phyloP scores from a whole-genome alignment of 2,329 filamentous ascomycete species.

The Thielaviopsis populi region DNA sequence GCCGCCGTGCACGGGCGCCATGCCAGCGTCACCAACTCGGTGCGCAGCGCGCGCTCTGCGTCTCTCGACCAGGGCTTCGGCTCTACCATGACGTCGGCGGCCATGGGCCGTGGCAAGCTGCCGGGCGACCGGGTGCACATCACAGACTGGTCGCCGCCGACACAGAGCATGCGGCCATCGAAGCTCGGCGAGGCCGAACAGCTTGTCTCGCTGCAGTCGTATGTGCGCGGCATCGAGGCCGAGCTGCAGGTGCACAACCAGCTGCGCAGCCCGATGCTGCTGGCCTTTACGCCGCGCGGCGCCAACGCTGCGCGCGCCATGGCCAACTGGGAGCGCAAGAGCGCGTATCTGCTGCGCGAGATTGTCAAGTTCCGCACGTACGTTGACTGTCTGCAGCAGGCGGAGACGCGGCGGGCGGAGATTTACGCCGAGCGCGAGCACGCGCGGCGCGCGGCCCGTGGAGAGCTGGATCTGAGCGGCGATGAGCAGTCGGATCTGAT shows the following conservation, averaged over 20 bases:
- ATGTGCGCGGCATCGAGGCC: slow-evolving; percentile 72
- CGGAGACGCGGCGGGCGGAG: slow-evolving; percentile 52
- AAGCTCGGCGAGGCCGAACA: slow-evolving; percentile 68
- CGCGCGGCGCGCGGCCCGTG: slow-evolving; percentile 18
- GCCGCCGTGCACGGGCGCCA: slow-evolving; percentile 21
- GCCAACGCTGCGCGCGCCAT: slow-evolving; percentile 71
- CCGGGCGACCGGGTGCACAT: slow-evolving; percentile 76
- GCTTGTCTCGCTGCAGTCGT: slow-evolving; percentile 55
- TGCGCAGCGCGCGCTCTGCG: slow-evolving; percentile 33
- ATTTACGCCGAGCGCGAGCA: slow-evolving; percentile 49
- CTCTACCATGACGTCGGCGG: slow-evolving; percentile 31
- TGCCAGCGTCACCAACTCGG: slow-evolving; percentile 27
- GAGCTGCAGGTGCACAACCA: slow-evolving; percentile 82
- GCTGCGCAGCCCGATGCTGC: slow-evolving; percentile 68
- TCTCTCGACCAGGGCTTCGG: slow-evolving; percentile 45
- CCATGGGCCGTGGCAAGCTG: slow-evolving; percentile 43
- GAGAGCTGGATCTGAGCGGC: slow-evolving; percentile 16
- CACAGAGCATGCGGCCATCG: slow-evolving; percentile 78
- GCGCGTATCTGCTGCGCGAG: slow-evolving; percentile 75
- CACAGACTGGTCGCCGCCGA: slow-evolving; percentile 76
- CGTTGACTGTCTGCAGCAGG: slow-evolving; percentile 66
- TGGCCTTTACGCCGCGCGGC: slow-evolving; percentile 77
- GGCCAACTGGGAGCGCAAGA: slow-evolving; percentile 95
- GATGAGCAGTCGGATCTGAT: slow-evolving; percentile 10
- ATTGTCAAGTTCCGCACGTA: slow-evolving; percentile 96